Base-by-base conservation (phyloP, 2,329 filamentous ascomycete genomes). In the Sclerotinia nivalis region DNA sequence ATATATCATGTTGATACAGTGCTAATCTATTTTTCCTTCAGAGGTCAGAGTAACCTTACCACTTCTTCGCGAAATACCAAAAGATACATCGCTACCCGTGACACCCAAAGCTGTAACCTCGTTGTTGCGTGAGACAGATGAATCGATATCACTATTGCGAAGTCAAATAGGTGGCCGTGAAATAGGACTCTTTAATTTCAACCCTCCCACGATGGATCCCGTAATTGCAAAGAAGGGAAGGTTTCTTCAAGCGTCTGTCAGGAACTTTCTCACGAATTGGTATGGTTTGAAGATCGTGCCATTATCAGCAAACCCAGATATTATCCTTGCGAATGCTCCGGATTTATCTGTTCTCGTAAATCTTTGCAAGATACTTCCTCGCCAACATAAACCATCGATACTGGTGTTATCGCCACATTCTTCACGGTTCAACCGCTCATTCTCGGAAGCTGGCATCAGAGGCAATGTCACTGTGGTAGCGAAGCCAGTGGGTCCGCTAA, bases 31-130 rank as follows among this genome's bases (percentile, higher is more conserved):
- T 20, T 20, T 4, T 3, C 1, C 18, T 66, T 20, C 43, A 78
- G 76, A 77, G 71, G 77, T 78, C 22, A 75, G 71, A 60, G 77
- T 79, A 4, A 75, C 71, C n/a, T 73, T 78, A 13, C 77, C 76
- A 34, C 70, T 79, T 3, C 75, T 78, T 25, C 69, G 76, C 40
- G 75, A 75, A 45, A 74, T 78, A 67, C 74, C 76, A 18, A 75
- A 73, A 54, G 72, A 62, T 40, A 20, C 69, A 10, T 73, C 73
- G 7, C 72, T 72, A 4, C 62, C 64, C 9, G 67, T 73, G 31
- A 61, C 69, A 1, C 70, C 72, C 13, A 75, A 72, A 65, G 76
- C 77, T 1, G 54, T 71, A 13, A 69, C 69, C 4, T 73, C 75
- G 3, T 40, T 72, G 22, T 40, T 69, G 8, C 73, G 73, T 28